phyloP scores from a whole-genome alignment of 306 rosid genomes.

The Alnus rubra region DNA sequence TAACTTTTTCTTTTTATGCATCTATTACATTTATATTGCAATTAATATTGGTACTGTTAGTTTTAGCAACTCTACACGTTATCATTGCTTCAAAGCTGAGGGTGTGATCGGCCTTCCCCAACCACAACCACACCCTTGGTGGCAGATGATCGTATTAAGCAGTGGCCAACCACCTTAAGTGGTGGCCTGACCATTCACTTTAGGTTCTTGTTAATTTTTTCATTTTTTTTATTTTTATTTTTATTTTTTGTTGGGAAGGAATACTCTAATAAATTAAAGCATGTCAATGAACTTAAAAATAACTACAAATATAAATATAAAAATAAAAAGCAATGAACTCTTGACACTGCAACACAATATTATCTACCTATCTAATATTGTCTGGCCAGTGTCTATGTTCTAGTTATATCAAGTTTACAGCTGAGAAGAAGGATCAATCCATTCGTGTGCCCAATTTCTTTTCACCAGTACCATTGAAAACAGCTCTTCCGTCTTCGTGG shows the following conservation, averaged over 20 bases:
- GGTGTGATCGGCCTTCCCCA: no score
- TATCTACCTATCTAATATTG: no score
- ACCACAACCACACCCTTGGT: no score
- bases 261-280: neutral
- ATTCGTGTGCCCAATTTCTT: constrained; percentile 15
- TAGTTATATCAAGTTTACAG: constrained; percentile 26
- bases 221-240: no score
- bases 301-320: neutral
- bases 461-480: constrained; percentile 2
- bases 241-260: neutral
- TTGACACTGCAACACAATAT: neutral
- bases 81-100: neutral
- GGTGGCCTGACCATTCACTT: no score
- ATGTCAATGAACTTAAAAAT: neutral
- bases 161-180: no score
- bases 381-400: neutral
- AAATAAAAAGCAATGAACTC: neutral
- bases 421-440: constrained; percentile 52
- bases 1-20: neutral
- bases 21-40: neutral
- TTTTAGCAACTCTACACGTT: neutral
- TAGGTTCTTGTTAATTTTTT: no score
- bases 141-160: no score
- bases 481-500: constrained; percentile 19
- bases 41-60: neutral